A percentile compares a stretch with the other conserved stretches of the same genome.
phyloP scores from a whole-genome alignment of 345 rosid genomes.

The Populus simonii region DNA sequence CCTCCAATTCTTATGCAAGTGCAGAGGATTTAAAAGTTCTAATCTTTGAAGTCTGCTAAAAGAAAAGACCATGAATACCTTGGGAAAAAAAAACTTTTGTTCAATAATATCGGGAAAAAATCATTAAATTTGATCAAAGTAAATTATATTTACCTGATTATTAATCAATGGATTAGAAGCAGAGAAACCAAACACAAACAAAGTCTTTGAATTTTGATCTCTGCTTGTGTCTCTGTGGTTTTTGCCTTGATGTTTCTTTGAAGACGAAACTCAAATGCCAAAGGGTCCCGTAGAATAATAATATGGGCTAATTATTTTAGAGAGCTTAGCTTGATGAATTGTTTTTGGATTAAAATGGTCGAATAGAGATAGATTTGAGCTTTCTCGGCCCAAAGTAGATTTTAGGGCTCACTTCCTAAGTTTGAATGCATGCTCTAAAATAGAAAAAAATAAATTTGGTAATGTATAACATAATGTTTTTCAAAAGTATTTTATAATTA shows the following conservation, averaged over 20 bases:
- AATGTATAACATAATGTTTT: too few relatives aligned
- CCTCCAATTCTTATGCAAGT: background rate
- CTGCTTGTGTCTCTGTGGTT: background rate
- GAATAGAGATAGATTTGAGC: background rate
- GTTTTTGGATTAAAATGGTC: background rate
- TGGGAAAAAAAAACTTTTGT: background rate
- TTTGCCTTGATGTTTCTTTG: background rate
- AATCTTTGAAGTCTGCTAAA: background rate
- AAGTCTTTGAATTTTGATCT: background rate
- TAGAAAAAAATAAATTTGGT: too few relatives aligned
- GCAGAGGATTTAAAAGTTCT: background rate
- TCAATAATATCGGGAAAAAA: background rate
- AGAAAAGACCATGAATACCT: background rate
- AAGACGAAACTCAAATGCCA: background rate
- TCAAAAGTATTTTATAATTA: too few relatives aligned
- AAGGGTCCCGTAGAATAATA: background rate
- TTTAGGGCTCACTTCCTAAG: too few relatives aligned
- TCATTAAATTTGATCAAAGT: background rate
- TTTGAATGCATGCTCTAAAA: too few relatives aligned
- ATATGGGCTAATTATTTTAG: background rate
- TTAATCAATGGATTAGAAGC: background rate
- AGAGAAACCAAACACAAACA: background rate
- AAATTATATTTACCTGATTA: background rate
- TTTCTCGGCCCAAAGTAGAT: background rate
- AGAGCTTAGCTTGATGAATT: background rate